Evolutionary conservation across 1,284 basidiomycete species (phyloP), one percentile per base, ranked within the genome.

Genomic region (Erythrobasidium hasegawianum): DNA sequence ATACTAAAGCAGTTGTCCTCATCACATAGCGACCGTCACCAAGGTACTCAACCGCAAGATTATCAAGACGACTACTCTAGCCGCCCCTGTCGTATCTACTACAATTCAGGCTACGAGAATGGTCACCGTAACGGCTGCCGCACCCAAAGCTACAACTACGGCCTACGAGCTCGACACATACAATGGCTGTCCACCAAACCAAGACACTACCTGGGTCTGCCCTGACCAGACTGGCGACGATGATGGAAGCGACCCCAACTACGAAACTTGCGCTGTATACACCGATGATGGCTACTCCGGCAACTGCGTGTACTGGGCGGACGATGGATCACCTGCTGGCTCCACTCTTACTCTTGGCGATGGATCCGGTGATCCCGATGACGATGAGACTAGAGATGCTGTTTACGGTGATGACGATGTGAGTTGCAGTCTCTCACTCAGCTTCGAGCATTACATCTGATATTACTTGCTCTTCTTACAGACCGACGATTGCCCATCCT

Each of bases 191-290:
- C 55, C 55, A 13, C 55, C 55, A 3, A 33, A 33, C 55, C 4
- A 4, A 8, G 29, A 22, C 13, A 7, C 55, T 8, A 40, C 55
- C 24, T 57, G 22, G 26, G 29, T 57, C 3, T 57, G 55, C 33
- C 55, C 55, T 18, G 29, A 57, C 11, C 22, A 33, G 55, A 57
- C 55, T 13, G 55, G 33, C 55, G 55, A 57, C 18, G 55, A 57
- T 33, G 33, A 29, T 57, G 55, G 55, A 4, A 39, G 8, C 33
- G 29, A 57, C n/a, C 29, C 27, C 3, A 57, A 57, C 55, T 57
- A 33, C 55, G 22, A 5, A 3, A 57, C 3, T n/a, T 57, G 55
- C 27, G n/a, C 55, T 18, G 55, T 57, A 4, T n/a, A 4, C 16
- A 33, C 55, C 33, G n/a, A 29, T 9, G 55, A 57, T 33, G 39